These are phyloP conservation scores for Xylariaceae sp. DNA, from an alignment of 2,329 filamentous ascomycete genomes.

Conservation along the genomic window DNA sequence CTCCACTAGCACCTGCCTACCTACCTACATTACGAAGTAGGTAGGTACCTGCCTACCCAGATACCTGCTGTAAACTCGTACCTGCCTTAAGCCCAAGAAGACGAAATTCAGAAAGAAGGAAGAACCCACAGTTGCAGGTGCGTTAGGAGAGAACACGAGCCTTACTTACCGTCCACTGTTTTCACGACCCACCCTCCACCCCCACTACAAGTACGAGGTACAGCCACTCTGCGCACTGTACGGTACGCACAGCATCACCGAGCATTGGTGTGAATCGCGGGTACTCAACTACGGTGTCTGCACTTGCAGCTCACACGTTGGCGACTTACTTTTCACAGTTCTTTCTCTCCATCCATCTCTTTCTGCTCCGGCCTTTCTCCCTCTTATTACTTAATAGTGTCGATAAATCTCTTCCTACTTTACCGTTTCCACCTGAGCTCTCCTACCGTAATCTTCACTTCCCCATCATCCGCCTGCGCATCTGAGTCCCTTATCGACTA, in stretches of 20 bases:
- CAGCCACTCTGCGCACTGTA: no score
- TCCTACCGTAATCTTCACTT: background rate
- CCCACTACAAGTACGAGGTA: no score
- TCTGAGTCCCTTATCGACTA: background rate
- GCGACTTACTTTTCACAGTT: slow-evolving; percentile 11
- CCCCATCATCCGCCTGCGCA: background rate
- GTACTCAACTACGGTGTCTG: background rate
- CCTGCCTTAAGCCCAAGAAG: background rate
- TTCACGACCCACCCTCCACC: background rate
- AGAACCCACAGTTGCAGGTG: no score
- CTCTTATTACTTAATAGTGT: background rate
- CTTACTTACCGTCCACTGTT: no score
- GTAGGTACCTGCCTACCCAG: background rate
- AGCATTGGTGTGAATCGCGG: background rate
- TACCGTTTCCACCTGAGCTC: background rate
- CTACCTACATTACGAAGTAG: background rate
- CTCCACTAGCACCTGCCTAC: no score
- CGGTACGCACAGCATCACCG: no score
- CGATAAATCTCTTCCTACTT: background rate
- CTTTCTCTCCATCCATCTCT: slow-evolving; percentile 10
- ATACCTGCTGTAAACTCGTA: background rate
- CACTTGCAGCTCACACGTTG: background rate
- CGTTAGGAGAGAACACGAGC: no score
- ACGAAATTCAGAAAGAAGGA: no score
- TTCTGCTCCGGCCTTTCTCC: slow-evolving; percentile 13